Base-by-base conservation (phyloP, 805 yeast genomes). In the Kuraishia cidri region DNA sequence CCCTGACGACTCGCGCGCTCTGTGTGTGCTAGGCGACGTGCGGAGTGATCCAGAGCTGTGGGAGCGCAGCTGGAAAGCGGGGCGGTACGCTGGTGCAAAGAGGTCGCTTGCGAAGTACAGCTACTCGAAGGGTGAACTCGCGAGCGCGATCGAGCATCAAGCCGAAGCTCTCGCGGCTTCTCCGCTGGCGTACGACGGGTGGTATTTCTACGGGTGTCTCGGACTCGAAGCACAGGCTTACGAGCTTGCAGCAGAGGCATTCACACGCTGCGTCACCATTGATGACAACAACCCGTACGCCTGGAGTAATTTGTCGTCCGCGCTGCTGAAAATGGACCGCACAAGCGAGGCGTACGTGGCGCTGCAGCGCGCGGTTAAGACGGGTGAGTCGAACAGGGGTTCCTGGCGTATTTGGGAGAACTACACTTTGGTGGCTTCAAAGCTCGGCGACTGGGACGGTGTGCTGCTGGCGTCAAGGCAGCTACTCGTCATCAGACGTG, bases 321-420 rank as follows among this genome's bases (percentile, higher is more conserved):
- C 96, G 0, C 66, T 84, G 34, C 58, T 87, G 25, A 71, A 70
- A 40, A 48, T 70, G 33, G 78, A 70, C 33, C 82, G 83, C 52
- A 54, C 71, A 14, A 69, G 72, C 40, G 94, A 86, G 43, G 95
- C 97, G 0, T 79, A 84, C 48, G 76, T 73, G 40, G 96, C 98
- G 2, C 62, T 90, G 44, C 76, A 80, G 47, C 76, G 76, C 41
- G 96, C 97, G 0, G 67, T 84, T 13, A 62, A 79, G 26, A 66
- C 67, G 21, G 79, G 86, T 24, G 79, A 76, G 30, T 73, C 76
- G 17, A 64, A 68, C 9, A 76, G 73, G 43, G 72, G 72, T 34
- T 83, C 88, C 31, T 84, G 97, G 95, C 74, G 83, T 45, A 75
- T 92, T 22, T 88, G 90, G 82, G 92, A 86, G 46, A 92, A 92